These are phyloP conservation scores for Ilyonectria sp. DNA, from an alignment of 2,329 filamentous ascomycete genomes.

Conservation along the genomic window DNA sequence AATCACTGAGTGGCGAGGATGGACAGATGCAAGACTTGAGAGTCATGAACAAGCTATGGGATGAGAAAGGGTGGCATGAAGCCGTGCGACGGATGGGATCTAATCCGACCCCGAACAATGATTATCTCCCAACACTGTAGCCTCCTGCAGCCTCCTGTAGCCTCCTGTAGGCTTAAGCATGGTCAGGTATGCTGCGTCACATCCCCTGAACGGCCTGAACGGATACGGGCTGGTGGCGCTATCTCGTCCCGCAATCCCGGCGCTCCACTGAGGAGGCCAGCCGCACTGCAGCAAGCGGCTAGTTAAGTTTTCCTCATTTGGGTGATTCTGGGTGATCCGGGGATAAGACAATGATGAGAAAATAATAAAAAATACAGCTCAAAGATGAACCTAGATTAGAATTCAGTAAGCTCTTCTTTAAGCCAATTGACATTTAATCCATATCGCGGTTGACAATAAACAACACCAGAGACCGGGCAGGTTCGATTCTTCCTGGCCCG, in stretches of 20 bases:
- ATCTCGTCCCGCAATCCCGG: constrained; percentile 9
- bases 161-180: not conserved
- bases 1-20: constrained; percentile 8
- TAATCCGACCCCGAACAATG: constrained; percentile 4
- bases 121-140: not conserved
- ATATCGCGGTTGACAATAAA: too few relatives aligned
- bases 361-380: not conserved
- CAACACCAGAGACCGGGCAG: not conserved
- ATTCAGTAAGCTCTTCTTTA: too few relatives aligned
- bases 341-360: not conserved
- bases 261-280: not conserved
- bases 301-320: not conserved
- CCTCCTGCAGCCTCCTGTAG: too few relatives aligned
- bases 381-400: not conserved
- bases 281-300: not conserved
- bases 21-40: not conserved
- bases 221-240: constrained; percentile 18
- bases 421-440: too few relatives aligned
- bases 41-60: not conserved
- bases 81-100: constrained; percentile 2
- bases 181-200: constrained; percentile 9
- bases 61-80: constrained; percentile 1
- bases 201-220: constrained; percentile 8
- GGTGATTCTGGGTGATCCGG: constrained; percentile 4
- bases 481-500: not conserved